Base-by-base conservation (phyloP, 495 filamentous ascomycete genomes). In the Talaromyces adpressus region DNA sequence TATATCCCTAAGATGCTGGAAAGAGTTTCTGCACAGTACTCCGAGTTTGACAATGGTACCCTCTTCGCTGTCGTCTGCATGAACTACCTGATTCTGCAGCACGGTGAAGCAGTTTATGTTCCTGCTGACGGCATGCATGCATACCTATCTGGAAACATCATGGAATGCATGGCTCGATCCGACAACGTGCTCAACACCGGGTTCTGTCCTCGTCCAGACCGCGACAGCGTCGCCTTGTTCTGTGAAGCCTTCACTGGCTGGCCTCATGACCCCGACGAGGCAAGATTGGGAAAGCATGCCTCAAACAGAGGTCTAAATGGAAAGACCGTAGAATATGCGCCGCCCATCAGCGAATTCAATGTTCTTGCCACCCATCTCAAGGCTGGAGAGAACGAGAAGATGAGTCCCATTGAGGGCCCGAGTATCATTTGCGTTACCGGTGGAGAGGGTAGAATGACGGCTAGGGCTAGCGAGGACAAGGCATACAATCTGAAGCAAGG, bases 121-220 rank as follows among this genome's bases (percentile, higher is more conserved):
- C 90, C 90, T 1, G 88, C 87, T 14, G 88, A 93, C 65, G 89
- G 87, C 18, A 89, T 92, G 60, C 89, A 93, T 67, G 89, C 89
- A 1, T 92, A 92, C 70, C 72, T 93, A 2, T 82, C 82, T 52
- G 91, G 91, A 0, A 87, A 92, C 71, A 91, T 93, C 56, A 84
- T 94, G 62, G 89, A 93, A 71, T 92, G 90, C 75, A 93, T 94
- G 90, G 90, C 89, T 2, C 85, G 90, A 22, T 88, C 83, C 34
- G 88, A 93, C 73, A 91, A 93, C 61, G 89, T 93, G 25, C 78
- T 92, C 12, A 90, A 89, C 64, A 83, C 82, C 3, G 89, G 90
- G 0, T 91, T 92, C 78, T 91, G 88, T 67, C 88, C 89, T 1
- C 77, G 77, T 0, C 77, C 84, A 0, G 82, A 89, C 25, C 78